phyloP scores from a whole-genome alignment of 2,329 filamentous ascomycete species.

The Didymella pomorum region DNA sequence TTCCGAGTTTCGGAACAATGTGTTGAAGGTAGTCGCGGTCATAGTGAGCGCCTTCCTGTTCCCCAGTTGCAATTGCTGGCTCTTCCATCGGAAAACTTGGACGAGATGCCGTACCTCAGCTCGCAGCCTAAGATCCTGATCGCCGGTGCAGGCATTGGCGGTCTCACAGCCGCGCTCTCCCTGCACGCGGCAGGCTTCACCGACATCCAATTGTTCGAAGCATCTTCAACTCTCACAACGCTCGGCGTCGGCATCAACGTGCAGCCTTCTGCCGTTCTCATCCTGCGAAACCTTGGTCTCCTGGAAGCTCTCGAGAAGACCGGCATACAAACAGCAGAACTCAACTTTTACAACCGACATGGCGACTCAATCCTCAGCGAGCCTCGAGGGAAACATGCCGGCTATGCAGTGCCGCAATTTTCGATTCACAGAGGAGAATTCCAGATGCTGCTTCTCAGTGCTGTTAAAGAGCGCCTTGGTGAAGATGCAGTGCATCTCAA shows the following conservation, averaged over 20 bases:
- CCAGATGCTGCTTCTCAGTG: conserved; percentile 55
- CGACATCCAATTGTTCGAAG: conserved; percentile 56
- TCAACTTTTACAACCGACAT: conserved; percentile 57
- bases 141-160: conserved; percentile 72
- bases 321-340: conserved; percentile 54
- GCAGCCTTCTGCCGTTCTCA: conserved; percentile 56
- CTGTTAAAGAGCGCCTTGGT: conserved; percentile 54
- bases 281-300: conserved; percentile 55
- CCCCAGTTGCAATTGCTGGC: neutral
- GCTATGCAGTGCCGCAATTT: conserved; percentile 56
- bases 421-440: conserved; percentile 58
- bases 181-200: conserved; percentile 72
- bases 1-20: conserved; percentile 13
- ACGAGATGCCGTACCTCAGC: conserved; percentile 31
- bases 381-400: conserved; percentile 52
- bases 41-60: neutral
- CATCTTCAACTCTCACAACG: conserved; percentile 52
- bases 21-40: neutral
- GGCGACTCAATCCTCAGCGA: conserved; percentile 56
- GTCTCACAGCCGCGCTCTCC: conserved; percentile 72
- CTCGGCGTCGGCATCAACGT: conserved; percentile 59
- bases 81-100: neutral
- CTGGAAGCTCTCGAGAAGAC: conserved; percentile 52
- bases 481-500: conserved; percentile 51
- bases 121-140: conserved; percentile 40